phyloP scores from a whole-genome alignment of 768 basidiomycete genomes.

The Russula foetens region DNA sequence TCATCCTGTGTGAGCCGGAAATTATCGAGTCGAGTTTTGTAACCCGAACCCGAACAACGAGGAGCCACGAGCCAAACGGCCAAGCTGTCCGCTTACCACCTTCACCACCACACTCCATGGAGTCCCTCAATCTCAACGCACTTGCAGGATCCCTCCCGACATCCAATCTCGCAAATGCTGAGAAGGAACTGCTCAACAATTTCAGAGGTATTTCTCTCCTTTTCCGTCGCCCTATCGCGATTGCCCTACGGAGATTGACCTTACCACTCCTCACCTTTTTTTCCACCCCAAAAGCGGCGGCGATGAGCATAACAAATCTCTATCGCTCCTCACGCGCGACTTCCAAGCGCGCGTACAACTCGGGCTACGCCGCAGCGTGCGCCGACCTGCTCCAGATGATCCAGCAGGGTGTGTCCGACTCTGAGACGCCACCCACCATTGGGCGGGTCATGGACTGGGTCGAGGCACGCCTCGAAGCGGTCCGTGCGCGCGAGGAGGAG shows the following conservation, averaged over 20 bases:
- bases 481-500: constrained; percentile 67
- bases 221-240: neutral
- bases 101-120: constrained; percentile 35
- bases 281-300: constrained; percentile 48
- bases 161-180: constrained; percentile 64
- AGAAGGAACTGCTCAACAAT: constrained; percentile 73
- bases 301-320: constrained; percentile 75
- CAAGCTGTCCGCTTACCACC: neutral
- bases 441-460: constrained; percentile 81
- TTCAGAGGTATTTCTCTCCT: constrained; percentile 52
- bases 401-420: constrained; percentile 70
- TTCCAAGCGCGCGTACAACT: constrained; percentile 73
- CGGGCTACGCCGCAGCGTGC: constrained; percentile 73
- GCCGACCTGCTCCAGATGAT: constrained; percentile 76
- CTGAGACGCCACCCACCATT: constrained; percentile 42
- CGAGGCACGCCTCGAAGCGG: constrained; percentile 72
- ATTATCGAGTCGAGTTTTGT: too few species aligned
- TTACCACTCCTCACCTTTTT: neutral
- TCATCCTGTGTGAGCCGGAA: too few species aligned
- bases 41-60: constrained; percentile 8
- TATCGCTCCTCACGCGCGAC: constrained; percentile 73
- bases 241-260: constrained; percentile 22
- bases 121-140: constrained; percentile 72
- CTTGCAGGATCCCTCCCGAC: constrained; percentile 68
- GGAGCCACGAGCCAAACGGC: neutral